Conservation (phyloP, 2,329 filamentous ascomycete genomes). For the Epichloe amarillans region DNA sequence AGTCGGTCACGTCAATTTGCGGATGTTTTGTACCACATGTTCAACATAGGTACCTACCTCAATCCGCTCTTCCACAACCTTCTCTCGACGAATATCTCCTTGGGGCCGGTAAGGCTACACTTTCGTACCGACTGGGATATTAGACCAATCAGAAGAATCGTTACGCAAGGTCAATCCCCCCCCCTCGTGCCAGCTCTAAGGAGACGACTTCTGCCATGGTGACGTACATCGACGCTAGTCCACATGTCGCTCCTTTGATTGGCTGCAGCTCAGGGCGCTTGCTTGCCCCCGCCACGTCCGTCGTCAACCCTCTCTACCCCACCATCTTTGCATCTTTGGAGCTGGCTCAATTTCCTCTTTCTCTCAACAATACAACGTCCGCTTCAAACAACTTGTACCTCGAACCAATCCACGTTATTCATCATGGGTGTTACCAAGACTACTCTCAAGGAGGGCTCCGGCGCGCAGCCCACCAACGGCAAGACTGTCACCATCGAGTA, state of each 20-base stretch:
- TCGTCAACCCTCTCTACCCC: background rate
- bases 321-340: background rate
- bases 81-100: background rate
- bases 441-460: slow-evolving; percentile 46
- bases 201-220: background rate
- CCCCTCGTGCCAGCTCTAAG: background rate
- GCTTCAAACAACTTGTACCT: background rate
- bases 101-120: no score
- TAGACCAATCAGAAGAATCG: no score
- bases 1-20: no score
- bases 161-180: no score
- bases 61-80: background rate
- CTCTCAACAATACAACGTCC: background rate
- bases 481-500: slow-evolving; percentile 81
- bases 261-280: background rate
- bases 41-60: no score
- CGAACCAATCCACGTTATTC: slow-evolving; percentile 6
- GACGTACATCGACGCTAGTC: background rate
- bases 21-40: no score
- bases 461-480: slow-evolving; percentile 46
- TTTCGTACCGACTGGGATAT: no score
- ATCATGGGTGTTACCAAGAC: slow-evolving; percentile 66
- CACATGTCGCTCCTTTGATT: background rate
- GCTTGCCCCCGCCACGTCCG: background rate
- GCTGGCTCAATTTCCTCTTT: background rate